These are phyloP conservation scores for Myxozyma geophila DNA, from an alignment of 805 yeast species.

Conservation along the genomic window DNA sequence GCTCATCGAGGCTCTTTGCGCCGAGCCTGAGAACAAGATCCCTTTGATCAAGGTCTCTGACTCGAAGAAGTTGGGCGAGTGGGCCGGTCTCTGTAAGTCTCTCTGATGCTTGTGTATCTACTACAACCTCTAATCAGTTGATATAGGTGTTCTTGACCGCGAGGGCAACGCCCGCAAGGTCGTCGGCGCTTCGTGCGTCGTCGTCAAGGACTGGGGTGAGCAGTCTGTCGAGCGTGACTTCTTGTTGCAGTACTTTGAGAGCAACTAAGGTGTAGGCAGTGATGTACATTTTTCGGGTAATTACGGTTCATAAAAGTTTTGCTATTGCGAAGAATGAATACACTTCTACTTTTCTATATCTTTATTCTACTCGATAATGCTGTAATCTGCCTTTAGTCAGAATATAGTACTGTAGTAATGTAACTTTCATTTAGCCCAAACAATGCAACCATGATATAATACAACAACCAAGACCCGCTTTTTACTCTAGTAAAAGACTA, in stretches of 20 bases:
- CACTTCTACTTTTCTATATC: neutral
- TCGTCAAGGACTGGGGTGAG: conserved; percentile 99
- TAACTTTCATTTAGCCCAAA: neutral
- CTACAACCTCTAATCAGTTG: neutral
- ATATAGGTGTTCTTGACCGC: conserved; percentile 87
- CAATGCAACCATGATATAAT: neutral
- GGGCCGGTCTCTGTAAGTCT: conserved; percentile 88
- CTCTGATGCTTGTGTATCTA: neutral
- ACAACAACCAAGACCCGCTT: neutral
- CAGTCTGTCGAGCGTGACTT: conserved; percentile 96
- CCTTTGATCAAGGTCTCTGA: conserved; percentile 99
- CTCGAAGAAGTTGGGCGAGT: conserved; percentile 99
- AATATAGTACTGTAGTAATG: no score
- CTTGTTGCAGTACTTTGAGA: conserved; percentile 89
- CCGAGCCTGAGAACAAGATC: conserved; percentile 93
- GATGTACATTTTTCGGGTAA: conserved; percentile 14
- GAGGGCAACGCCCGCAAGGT: conserved; percentile 99
- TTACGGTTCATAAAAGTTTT: conserved; percentile 13
- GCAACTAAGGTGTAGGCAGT: conserved; percentile 27
- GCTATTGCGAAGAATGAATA: conserved; percentile 4
- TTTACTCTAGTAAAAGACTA: neutral
- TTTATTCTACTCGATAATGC: neutral
- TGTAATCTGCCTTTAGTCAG: no score
- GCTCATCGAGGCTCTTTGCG: conserved; percentile 98
- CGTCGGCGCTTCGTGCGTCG: conserved; percentile 99